Conservation (phyloP, 495 filamentous ascomycete species). For the Halenospora varia region DNA sequence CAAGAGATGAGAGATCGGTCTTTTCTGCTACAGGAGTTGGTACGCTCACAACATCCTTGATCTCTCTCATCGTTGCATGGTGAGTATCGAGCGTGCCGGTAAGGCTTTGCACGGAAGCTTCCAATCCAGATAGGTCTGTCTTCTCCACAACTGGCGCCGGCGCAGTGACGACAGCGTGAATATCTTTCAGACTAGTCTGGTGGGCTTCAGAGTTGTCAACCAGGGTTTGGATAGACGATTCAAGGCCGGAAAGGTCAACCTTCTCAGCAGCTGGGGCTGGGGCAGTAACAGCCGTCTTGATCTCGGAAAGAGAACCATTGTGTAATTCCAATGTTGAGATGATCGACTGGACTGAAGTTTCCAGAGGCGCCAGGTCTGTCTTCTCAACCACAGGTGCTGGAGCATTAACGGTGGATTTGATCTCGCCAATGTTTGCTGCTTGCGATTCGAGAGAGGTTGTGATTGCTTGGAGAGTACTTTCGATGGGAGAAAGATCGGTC, state of each 20-base stretch:
- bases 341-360: neutral
- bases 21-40: slow-evolving; percentile 9
- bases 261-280: slow-evolving; percentile 1
- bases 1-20: slow-evolving; percentile 9
- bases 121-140: slow-evolving; percentile 14
- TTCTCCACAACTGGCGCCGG: slow-evolving; percentile 7
- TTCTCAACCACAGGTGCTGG: slow-evolving; percentile 1
- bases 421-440: neutral
- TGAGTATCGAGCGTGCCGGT: slow-evolving; percentile 13
- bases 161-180: slow-evolving; percentile 7
- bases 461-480: neutral
- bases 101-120: slow-evolving; percentile 12
- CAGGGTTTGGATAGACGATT: slow-evolving; percentile 8
- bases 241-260: slow-evolving; percentile 12
- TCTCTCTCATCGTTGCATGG: neutral
- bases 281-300: neutral
- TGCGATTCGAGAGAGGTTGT: neutral
- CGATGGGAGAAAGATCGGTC: slow-evolving; percentile 1
- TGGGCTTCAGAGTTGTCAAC: slow-evolving; percentile 5
- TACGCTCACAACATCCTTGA: slow-evolving; percentile 6
- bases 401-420: neutral
- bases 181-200: slow-evolving; percentile 5
- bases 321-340: neutral
- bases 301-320: neutral
- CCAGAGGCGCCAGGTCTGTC: slow-evolving; percentile 3